A percentile compares a stretch with the other conserved stretches of the same genome.
These are phyloP conservation scores for Cladophialophora psammophila DNA, from an alignment of 2,329 filamentous ascomycete genomes.

Conservation along the genomic window DNA sequence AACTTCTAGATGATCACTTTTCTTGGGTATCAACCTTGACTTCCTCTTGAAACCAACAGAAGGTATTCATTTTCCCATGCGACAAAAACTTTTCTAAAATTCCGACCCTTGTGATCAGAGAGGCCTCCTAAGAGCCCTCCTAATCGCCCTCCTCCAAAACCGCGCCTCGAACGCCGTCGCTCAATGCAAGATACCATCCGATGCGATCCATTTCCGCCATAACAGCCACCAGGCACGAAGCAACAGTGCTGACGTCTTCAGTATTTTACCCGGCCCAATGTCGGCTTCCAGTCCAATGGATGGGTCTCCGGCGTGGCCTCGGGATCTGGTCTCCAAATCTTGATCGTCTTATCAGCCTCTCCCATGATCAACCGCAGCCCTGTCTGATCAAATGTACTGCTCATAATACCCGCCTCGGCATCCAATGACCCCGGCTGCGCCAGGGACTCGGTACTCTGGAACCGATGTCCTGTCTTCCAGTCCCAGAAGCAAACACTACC, in stretches of 20 bases:
- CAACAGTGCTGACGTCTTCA: constrained; percentile 45
- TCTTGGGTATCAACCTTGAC: constrained; percentile 5
- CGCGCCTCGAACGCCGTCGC: constrained; percentile 28
- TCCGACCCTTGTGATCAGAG: constrained; percentile 1
- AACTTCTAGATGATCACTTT: background rate
- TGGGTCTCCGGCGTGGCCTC: constrained; percentile 89
- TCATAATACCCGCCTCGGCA: constrained; percentile 94
- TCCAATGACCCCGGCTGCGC: constrained; percentile 94
- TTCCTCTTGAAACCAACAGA: background rate
- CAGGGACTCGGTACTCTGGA: constrained; percentile 87
- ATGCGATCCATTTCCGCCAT: background rate
- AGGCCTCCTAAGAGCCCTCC: background rate
- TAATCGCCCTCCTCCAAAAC: background rate
- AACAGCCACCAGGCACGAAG: background rate
- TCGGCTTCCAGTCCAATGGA: constrained; percentile 91
- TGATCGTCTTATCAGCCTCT: constrained; percentile 97
- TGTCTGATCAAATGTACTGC: constrained; percentile 87
- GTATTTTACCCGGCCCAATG: constrained; percentile 77
- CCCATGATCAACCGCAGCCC: constrained; percentile 90
- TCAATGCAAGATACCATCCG: constrained; percentile 11
- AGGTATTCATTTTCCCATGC: background rate
- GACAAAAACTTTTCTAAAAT: background rate
- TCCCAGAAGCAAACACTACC: constrained; percentile 98
- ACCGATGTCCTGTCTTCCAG: constrained; percentile 95
- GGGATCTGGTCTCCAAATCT: constrained; percentile 96